These are phyloP conservation scores for Tulasnella sp. DNA, from an alignment of 768 basidiomycete species.

Conservation along the genomic window DNA sequence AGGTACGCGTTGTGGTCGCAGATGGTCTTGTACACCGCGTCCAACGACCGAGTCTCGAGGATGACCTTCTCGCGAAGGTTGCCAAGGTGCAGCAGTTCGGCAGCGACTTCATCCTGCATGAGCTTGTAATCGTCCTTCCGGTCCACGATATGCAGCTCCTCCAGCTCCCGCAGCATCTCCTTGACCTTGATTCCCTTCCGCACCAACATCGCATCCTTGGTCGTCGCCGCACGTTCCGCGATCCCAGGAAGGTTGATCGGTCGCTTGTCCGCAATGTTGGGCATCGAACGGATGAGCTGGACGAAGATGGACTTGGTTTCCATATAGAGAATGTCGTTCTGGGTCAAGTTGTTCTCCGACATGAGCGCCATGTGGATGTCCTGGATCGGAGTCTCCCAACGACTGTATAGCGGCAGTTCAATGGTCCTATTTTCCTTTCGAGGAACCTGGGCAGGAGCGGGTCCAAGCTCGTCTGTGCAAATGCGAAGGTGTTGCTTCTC, in stretches of 20 bases:
- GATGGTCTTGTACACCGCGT: constrained; percentile 99
- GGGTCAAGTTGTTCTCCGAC: constrained; percentile 86
- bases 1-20: constrained; percentile 99
- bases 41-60: constrained; percentile 87
- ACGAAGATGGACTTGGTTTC: constrained; percentile 99
- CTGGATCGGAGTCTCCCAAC: constrained; percentile 99
- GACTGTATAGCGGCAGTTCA: constrained; percentile 89
- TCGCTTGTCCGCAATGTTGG: constrained; percentile 76
- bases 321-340: constrained; percentile 99
- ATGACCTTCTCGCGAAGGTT: constrained; percentile 96
- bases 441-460: constrained; percentile 92
- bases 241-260: constrained; percentile 88
- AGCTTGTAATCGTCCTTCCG: constrained; percentile 81
- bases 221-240: constrained; percentile 94
- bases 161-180: constrained; percentile 96
- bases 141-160: constrained; percentile 87
- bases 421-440: constrained; percentile 97
- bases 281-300: constrained; percentile 93
- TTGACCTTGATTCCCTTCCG: constrained; percentile 99
- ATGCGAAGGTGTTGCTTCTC: constrained; percentile 98
- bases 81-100: constrained; percentile 94
- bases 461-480: constrained; percentile 92
- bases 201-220: constrained; percentile 94
- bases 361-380: constrained; percentile 96
- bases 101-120: constrained; percentile 96